phyloP scores from a whole-genome alignment of 257 asterid genomes.

The Gentiana dahurica region DNA sequence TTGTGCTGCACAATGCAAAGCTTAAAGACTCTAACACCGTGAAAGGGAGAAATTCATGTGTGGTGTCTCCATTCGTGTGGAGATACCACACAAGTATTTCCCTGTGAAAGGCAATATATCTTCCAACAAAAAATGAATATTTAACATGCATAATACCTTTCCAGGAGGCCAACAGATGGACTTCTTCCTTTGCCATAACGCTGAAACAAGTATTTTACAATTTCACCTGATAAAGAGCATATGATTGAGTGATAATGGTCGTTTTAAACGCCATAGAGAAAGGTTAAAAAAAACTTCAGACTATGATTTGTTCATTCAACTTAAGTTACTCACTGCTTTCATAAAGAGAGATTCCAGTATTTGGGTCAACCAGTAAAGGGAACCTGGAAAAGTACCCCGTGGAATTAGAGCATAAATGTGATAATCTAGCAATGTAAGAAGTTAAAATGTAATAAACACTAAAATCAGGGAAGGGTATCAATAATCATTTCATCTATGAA shows the following conservation, averaged over 20 bases:
- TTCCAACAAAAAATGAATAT: not conserved
- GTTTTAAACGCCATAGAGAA: not conserved
- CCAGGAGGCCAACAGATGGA: slow-evolving; percentile 59
- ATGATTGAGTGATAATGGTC: slow-evolving; percentile 5
- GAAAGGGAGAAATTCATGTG: too few species aligned
- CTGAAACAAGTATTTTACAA: slow-evolving; percentile 59
- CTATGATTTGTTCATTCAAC: not conserved
- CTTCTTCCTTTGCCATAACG: slow-evolving; percentile 57
- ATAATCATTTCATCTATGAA: too few species aligned
- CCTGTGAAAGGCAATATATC: not conserved
- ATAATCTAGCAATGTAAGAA: too few species aligned
- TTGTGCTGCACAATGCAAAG: slow-evolving; percentile 40
- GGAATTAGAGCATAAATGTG: not conserved
- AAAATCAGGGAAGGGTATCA: too few species aligned
- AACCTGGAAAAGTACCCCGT: slow-evolving; percentile 33
- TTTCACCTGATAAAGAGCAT: slow-evolving; percentile 38
- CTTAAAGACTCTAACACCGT: too few species aligned
- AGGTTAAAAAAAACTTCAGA: too few species aligned
- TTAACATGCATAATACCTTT: slow-evolving; percentile 32
- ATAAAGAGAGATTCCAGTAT: slow-evolving; percentile 52
- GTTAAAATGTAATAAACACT: too few species aligned
- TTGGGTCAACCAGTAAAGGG: slow-evolving; percentile 71
- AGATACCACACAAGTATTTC: too few species aligned
- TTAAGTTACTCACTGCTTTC: slow-evolving; percentile 52
- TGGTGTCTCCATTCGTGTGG: too few species aligned